A percentile compares a stretch with the other conserved stretches of the same genome.
These are phyloP conservation scores for Ilex paraguariensis DNA, from an alignment of 305 asterid genomes.

Conservation along the genomic window DNA sequence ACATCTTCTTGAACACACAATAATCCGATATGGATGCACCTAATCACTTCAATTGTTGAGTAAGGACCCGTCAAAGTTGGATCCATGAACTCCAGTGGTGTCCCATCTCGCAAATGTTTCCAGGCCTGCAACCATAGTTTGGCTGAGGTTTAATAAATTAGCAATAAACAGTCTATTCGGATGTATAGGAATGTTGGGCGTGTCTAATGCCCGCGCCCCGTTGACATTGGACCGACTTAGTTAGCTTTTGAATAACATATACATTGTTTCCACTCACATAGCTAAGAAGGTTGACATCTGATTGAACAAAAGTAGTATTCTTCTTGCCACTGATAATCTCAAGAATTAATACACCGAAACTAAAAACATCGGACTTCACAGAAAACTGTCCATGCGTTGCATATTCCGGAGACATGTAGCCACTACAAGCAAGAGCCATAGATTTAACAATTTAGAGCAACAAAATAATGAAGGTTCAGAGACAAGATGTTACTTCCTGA, in stretches of 20 bases:
- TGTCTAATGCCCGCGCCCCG: too few species aligned
- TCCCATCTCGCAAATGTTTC: conserved; percentile 15
- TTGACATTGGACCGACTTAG: too few species aligned
- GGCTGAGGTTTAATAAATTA: too few species aligned
- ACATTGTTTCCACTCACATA: conserved; percentile 11
- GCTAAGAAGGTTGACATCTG: conserved; percentile 11
- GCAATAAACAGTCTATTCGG: too few species aligned
- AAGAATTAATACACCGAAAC: conserved; percentile 14
- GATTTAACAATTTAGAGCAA: too few species aligned
- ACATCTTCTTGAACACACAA: conserved; percentile 19
- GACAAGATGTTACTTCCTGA: too few species aligned
- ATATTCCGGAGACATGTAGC: conserved; percentile 24
- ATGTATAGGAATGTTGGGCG: too few species aligned
- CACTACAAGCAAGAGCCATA: neutral
- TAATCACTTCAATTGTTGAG: conserved; percentile 11
- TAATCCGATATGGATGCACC: conserved; percentile 16
- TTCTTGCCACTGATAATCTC: conserved; percentile 19
- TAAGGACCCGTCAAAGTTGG: conserved; percentile 3
- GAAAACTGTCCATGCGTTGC: conserved; percentile 11
- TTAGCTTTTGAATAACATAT: neutral
- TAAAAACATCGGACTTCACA: conserved; percentile 15
- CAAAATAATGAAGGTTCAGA: too few species aligned
- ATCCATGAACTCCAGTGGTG: conserved; percentile 15
- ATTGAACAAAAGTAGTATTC: conserved; percentile 7
- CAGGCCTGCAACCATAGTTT: conserved; percentile 7